A percentile compares a stretch with the other conserved stretches of the same genome.
These are phyloP conservation scores for Brassica hybrid DNA, from an alignment of 441 rosid genomes.

Conservation along the genomic window DNA sequence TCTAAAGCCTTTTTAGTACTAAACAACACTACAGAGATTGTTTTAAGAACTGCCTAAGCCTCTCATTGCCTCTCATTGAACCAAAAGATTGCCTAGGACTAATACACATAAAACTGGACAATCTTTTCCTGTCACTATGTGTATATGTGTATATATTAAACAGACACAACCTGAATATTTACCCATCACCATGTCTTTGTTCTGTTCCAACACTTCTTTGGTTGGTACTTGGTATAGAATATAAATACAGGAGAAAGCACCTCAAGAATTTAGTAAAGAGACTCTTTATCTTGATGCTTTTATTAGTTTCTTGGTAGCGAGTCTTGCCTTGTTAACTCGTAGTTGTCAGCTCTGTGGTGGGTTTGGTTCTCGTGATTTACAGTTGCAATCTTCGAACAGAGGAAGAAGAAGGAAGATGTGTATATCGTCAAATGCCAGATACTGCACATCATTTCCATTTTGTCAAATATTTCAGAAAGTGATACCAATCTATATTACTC, in stretches of 20 bases:
- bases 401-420: slow-evolving; percentile 92
- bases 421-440: slow-evolving; percentile 91
- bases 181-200: slow-evolving; percentile 32
- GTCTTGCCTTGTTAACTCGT: slow-evolving; percentile 74
- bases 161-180: slow-evolving; percentile 24
- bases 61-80: slow-evolving; percentile 11
- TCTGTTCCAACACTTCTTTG: slow-evolving; percentile 33
- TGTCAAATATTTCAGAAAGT: slow-evolving; percentile 20
- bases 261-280: slow-evolving; percentile 18
- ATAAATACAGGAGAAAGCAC: slow-evolving; percentile 15
- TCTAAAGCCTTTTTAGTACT: neutral
- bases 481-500: slow-evolving; percentile 11
- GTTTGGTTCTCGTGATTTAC: slow-evolving; percentile 46
- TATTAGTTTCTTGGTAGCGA: slow-evolving; percentile 56
- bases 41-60: slow-evolving; percentile 21
- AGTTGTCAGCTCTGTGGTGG: slow-evolving; percentile 41
- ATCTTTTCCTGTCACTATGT: slow-evolving; percentile 27
- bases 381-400: slow-evolving; percentile 72
- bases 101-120: slow-evolving; percentile 24
- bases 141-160: slow-evolving; percentile 21
- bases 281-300: slow-evolving; percentile 23
- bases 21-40: neutral
- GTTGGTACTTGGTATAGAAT: slow-evolving; percentile 22
- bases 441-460: slow-evolving; percentile 53
- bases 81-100: slow-evolving; percentile 2